phyloP scores from a whole-genome alignment of 1,284 basidiomycete species.

The Hortiboletus rubellus region DNA sequence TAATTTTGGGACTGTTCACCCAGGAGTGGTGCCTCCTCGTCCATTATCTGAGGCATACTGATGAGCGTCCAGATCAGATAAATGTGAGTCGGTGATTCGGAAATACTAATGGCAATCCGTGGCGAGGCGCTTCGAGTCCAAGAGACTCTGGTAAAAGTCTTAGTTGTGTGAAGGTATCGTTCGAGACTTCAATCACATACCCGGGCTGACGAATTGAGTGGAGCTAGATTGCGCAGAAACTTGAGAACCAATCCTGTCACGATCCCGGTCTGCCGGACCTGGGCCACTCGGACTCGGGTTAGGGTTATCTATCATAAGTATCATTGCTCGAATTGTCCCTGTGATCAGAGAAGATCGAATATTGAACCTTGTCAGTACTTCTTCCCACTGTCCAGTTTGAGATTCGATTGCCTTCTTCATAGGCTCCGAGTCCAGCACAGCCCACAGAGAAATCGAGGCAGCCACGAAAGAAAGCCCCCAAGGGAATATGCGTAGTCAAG shows the following conservation, averaged over 20 bases:
- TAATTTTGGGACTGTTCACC: not conserved
- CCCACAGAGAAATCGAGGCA: conserved; percentile 10
- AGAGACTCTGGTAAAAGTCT: no score
- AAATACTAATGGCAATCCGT: not conserved
- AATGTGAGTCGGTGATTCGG: not conserved
- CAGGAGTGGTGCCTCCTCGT: conserved; percentile 33
- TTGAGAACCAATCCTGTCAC: no score
- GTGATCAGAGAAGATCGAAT: no score
- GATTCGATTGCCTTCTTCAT: conserved; percentile 30
- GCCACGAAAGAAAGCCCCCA: conserved; percentile 16
- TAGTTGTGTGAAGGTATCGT: no score
- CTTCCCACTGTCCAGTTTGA: conserved; percentile 53
- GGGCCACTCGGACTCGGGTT: not conserved
- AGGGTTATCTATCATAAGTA: not conserved
- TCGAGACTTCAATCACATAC: not conserved
- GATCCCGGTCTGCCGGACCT: no score
- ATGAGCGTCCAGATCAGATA: not conserved
- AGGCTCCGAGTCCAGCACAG: not conserved
- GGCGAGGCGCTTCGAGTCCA: not conserved
- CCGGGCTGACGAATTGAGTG: not conserved
- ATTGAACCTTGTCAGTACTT: not conserved
- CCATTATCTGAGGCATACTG: conserved; percentile 14
- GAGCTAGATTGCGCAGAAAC: not conserved
- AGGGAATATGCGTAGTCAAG: conserved; percentile 40
- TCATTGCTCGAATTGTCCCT: no score